phyloP scores from a whole-genome alignment of 2,329 filamentous ascomycete species.

The Scolecobasidium constrictum region DNA sequence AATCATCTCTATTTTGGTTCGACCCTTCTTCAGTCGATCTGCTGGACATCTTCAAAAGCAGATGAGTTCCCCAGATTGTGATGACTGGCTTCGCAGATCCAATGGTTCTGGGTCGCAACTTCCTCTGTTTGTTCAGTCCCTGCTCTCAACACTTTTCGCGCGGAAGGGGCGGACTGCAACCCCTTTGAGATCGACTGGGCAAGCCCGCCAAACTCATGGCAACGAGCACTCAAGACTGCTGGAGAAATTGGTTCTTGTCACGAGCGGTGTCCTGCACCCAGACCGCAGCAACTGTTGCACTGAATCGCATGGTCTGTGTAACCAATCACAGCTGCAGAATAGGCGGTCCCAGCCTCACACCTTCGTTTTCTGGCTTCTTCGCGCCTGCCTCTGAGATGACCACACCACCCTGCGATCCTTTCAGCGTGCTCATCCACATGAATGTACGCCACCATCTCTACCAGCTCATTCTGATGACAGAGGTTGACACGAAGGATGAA shows the following conservation, averaged over 20 bases:
- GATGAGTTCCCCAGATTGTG: not conserved
- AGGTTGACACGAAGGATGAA: too few relatives aligned
- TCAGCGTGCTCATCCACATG: too few relatives aligned
- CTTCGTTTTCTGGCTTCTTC: not conserved
- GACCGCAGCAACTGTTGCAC: not conserved
- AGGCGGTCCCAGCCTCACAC: not conserved
- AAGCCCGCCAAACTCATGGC: not conserved
- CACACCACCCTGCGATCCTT: too few relatives aligned
- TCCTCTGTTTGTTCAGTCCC: not conserved
- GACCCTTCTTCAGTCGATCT: not conserved
- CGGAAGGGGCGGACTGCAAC: not conserved
- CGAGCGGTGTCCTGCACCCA: not conserved
- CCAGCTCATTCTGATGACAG: too few relatives aligned
- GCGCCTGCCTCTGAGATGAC: not conserved
- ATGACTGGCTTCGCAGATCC: too few relatives aligned
- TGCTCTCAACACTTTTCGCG: not conserved
- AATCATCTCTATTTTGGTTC: not conserved
- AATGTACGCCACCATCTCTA: too few relatives aligned
- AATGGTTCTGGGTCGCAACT: too few relatives aligned
- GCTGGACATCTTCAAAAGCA: not conserved
- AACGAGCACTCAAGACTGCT: not conserved
- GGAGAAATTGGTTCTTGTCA: not conserved
- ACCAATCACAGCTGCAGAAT: not conserved
- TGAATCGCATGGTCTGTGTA: not conserved
- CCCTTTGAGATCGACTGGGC: not conserved